Conservation (phyloP, 176 grass and related monocot genomes). For the Puccinellia tenuiflora region DNA sequence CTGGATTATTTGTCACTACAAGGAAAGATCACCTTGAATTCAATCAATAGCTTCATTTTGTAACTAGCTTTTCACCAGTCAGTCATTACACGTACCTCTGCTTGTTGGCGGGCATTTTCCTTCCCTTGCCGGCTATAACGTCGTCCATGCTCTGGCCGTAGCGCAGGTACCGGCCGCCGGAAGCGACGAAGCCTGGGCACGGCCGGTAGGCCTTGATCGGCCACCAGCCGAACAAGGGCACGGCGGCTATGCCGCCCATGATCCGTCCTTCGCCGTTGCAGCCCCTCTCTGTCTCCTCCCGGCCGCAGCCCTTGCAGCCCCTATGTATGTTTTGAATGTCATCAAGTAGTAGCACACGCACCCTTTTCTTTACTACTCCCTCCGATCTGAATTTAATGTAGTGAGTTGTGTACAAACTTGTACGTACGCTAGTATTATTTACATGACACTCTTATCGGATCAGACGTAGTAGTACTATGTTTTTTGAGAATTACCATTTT, state of each 20-base stretch:
- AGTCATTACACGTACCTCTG: slow-evolving; percentile 13
- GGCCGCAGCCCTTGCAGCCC: slow-evolving; percentile 74
- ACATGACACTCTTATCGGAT: too few species aligned
- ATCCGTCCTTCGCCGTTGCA: slow-evolving; percentile 96
- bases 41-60: not conserved
- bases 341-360: not conserved
- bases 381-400: too few species aligned
- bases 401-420: too few species aligned
- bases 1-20: slow-evolving; percentile 20
- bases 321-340: not conserved
- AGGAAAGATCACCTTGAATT: not conserved
- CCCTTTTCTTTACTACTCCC: not conserved
- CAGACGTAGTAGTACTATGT: too few species aligned
- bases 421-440: too few species aligned
- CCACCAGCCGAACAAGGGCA: slow-evolving; percentile 91
- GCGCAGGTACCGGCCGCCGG: slow-evolving; percentile 80
- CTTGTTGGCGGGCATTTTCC: slow-evolving; percentile 28
- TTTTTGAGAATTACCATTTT: too few species aligned
- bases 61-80: not conserved
- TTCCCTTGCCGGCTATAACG: slow-evolving; percentile 55
- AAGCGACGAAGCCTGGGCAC: slow-evolving; percentile 68
- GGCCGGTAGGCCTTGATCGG: slow-evolving; percentile 92
- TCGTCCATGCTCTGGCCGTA: slow-evolving; percentile 94
- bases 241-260: slow-evolving; percentile 82
- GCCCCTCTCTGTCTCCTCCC: slow-evolving; percentile 56